Conservation (phyloP, 1,284 basidiomycete species). For the Leccinum fuscescens region DNA sequence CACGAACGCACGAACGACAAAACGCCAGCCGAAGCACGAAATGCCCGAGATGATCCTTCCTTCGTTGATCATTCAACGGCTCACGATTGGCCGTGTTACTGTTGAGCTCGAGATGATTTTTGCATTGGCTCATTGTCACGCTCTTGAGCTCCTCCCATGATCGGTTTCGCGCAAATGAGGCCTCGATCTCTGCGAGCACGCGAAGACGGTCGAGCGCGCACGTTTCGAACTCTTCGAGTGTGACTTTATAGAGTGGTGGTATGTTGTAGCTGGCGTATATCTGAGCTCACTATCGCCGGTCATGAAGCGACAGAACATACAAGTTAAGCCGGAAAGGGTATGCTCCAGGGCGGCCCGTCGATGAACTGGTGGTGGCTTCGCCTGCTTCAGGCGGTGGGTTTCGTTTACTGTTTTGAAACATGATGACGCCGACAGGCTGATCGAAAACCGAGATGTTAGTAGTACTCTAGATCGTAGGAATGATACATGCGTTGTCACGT, state of each 20-base stretch:
- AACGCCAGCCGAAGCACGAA: conserved; percentile 95
- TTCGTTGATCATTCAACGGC: conserved; percentile 66
- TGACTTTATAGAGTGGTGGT: conserved; percentile 89
- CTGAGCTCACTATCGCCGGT: conserved; percentile 6
- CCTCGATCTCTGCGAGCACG: conserved; percentile 93
- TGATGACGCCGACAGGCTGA: not conserved
- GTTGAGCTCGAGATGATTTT: conserved; percentile 73
- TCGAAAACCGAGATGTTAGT: not conserved
- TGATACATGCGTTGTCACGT: conserved; percentile 19
- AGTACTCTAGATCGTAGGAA: not conserved
- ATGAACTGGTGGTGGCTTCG: not conserved
- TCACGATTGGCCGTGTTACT: conserved; percentile 53
- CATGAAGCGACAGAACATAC: conserved; percentile 43
- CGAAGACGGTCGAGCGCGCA: conserved; percentile 88
- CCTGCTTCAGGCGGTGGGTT: not conserved
- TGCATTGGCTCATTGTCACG: conserved; percentile 59
- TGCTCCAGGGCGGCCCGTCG: conserved; percentile 9
- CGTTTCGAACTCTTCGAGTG: conserved; percentile 94
- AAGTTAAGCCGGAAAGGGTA: conserved; percentile 82
- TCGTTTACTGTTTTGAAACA: conserved; percentile 23
- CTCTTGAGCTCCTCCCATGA: conserved; percentile 73
- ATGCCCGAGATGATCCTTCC: conserved; percentile 89
- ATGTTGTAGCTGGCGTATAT: conserved; percentile 66
- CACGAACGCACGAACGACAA: conserved; percentile 81
- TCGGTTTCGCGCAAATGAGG: conserved; percentile 83